Evolutionary conservation across 192 early-diverging fungal species (phyloP).

Genomic region (Coemansia sp.): DNA sequence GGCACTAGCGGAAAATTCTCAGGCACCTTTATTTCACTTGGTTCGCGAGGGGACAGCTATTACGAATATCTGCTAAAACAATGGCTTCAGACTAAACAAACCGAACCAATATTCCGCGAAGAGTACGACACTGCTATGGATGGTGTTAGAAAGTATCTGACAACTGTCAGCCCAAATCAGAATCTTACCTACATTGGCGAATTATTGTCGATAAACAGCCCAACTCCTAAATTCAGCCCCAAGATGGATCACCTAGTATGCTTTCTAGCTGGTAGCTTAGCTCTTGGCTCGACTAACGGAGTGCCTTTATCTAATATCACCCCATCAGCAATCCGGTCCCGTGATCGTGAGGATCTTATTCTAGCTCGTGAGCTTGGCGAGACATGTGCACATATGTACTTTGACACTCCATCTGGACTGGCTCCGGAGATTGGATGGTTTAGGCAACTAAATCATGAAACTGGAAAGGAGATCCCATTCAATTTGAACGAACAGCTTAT

Average conservation of each 20-base stretch:
- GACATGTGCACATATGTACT: slow-evolving; percentile 83
- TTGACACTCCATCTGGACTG: slow-evolving; percentile 73
- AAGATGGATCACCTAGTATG: slow-evolving; percentile 95
- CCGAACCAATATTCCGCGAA: slow-evolving; percentile 61
- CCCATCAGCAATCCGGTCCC: slow-evolving; percentile 4
- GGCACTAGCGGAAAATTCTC: slow-evolving; percentile 14
- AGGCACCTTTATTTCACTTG: slow-evolving; percentile 25
- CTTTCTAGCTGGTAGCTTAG: slow-evolving; percentile 65
- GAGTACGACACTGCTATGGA: slow-evolving; percentile 65
- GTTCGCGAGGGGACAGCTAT: slow-evolving; percentile 77
- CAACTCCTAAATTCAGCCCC: slow-evolving; percentile 34
- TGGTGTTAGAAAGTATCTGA: slow-evolving; percentile 44
- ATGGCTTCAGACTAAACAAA: slow-evolving; percentile 74
- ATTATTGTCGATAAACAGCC: slow-evolving; percentile 59
- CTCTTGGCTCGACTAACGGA: slow-evolving; percentile 46
- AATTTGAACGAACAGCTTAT: slow-evolving; percentile 16
- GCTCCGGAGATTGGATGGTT: slow-evolving; percentile 57
- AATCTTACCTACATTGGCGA: slow-evolving; percentile 32
- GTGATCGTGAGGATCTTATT: slow-evolving; percentile 63
- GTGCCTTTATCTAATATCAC: slow-evolving; percentile 15
- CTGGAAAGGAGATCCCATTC: not conserved
- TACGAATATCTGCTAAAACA: slow-evolving; percentile 96
- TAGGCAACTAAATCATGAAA: not conserved
- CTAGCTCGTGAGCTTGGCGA: slow-evolving; percentile 77
- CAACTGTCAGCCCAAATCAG: slow-evolving; percentile 16